Base-by-base conservation (phyloP, 768 basidiomycete genomes). In the Podaxis carcinomalis region DNA sequence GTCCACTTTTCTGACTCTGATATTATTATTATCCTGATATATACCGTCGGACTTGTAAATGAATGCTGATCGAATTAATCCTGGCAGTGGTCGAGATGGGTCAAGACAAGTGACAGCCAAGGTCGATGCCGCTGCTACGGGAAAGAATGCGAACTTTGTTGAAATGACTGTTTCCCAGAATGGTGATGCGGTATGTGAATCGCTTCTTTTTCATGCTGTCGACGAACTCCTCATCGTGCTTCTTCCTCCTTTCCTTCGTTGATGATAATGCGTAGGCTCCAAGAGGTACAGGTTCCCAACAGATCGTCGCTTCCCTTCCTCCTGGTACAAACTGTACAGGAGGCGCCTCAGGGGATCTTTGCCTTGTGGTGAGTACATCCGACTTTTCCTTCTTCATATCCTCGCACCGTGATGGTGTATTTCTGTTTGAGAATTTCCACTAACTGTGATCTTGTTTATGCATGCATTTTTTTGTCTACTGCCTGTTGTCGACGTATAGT, bases 291-390 rank as follows among this genome's bases (percentile, higher is more conserved):
- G 75, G 76, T 36, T 74, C 79, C 28, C 72, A 81, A 60, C 67
- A 72, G 59, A 67, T 85, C 53, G 69, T 70, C 0, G 82, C 78
- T 49, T 63, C 74, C 57, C 73, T 86, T 28, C 83, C 84, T 2
- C 69, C 78, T 21, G 78, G 77, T 21, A 82, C 79, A 3, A 77
- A 69, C 56, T 86, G 84, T 68, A 74, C 78, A 11, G 84, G 84
- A 57, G 84, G 84, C 39, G 35, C 69, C 0, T 59, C 70, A 4
- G 69, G 72, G 1, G 74, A 82, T 68, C 73, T 75, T 27, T 86
- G 84, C 69, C 72, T 86, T 59, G 80, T 77, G 44, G 78, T 80
- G 63, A 32, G 77, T 73, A 7, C 7, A 32, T 32, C 32, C 32
- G 32, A 32, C 32, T 9, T 32, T 7, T 32, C 1, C 32, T 9